Evolutionary conservation across 1,284 basidiomycete species (phyloP), one percentile per base, ranked within the genome.

Genomic region (Amylostereum areolatum): DNA sequence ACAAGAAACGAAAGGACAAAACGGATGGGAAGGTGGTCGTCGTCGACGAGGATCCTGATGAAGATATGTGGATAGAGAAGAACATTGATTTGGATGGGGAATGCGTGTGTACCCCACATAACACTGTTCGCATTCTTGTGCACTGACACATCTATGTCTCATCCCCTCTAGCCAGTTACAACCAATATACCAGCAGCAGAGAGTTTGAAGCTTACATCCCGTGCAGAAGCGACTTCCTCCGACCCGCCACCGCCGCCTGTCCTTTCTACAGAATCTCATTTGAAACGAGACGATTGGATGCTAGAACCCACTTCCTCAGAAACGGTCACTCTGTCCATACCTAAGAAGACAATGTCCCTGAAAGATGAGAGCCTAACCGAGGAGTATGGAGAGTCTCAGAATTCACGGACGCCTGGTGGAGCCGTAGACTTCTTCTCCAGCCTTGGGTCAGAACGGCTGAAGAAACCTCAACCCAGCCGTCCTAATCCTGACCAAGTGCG

Each of bases 201-300:
- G 55, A 85, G 83, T 54, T 74, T 94, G 52, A 76, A 80, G 44
- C 60, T 92, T 36, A 84, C 70, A 7, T 86, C 86, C 0, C 72
- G 78, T 41, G 78, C 80, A 24, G 64, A 71, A 34, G 61, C 67
- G 36, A 60, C 66, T 27, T 61, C 73, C 7, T 62, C 68, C 18
- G 72, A 75, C 49, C 70, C 75, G 0, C 57, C 69, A 1, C 67
- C 79, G 27, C 79, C 81, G 2, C 69, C 68, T 5, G 57, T 68
- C 9, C 55, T 65, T 2, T 64, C 62, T 5, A 69, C 78, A 2
- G 77, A 80, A 52, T 71, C 77, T 0, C 66, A 70, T 18, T 61
- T 86, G 25, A 76, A 83, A 59, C 78, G 92, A 18, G 92, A 94
- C 56, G 84, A 91, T 34, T 96, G 93, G 94, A 96, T 97, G 94